Conservation (phyloP, 768 basidiomycete species). For the Kwoniella pini region DNA sequence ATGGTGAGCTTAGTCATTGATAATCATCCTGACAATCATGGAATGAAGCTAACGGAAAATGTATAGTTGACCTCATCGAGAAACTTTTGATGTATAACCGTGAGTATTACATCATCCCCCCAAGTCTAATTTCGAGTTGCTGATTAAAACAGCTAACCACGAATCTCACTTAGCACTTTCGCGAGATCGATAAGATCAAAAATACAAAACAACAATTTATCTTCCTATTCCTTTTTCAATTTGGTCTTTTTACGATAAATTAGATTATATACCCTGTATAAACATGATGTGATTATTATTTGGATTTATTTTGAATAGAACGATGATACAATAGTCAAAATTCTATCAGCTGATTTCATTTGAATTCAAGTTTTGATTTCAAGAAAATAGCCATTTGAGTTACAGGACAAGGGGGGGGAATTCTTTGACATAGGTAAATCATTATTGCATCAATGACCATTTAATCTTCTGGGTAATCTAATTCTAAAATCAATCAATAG, state of each 20-base stretch:
- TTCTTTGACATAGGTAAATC: too few species aligned
- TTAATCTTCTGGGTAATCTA: too few species aligned
- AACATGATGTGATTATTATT: slow-evolving; percentile 9
- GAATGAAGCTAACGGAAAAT: slow-evolving; percentile 23
- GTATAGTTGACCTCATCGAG: slow-evolving; percentile 85
- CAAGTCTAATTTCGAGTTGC: background rate
- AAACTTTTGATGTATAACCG: slow-evolving; percentile 96
- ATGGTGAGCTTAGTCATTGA: slow-evolving; percentile 55
- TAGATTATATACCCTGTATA: slow-evolving; percentile 8
- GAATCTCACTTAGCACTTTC: slow-evolving; percentile 9
- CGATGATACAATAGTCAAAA: background rate
- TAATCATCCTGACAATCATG: background rate
- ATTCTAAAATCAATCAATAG: too few species aligned
- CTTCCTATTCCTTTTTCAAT: background rate
- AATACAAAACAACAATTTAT: too few species aligned
- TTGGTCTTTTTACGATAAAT: background rate
- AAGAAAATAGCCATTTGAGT: too few species aligned
- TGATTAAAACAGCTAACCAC: slow-evolving; percentile 2
- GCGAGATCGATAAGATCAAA: slow-evolving; percentile 17
- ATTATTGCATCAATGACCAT: too few species aligned
- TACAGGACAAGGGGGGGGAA: too few species aligned
- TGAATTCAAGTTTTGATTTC: too few species aligned
- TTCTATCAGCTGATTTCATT: too few species aligned
- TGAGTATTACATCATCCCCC: slow-evolving; percentile 56
- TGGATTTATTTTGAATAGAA: too few species aligned